These are phyloP conservation scores for Waltergamsia citrina DNA, from an alignment of 2,329 filamentous ascomycete genomes.

Conservation along the genomic window DNA sequence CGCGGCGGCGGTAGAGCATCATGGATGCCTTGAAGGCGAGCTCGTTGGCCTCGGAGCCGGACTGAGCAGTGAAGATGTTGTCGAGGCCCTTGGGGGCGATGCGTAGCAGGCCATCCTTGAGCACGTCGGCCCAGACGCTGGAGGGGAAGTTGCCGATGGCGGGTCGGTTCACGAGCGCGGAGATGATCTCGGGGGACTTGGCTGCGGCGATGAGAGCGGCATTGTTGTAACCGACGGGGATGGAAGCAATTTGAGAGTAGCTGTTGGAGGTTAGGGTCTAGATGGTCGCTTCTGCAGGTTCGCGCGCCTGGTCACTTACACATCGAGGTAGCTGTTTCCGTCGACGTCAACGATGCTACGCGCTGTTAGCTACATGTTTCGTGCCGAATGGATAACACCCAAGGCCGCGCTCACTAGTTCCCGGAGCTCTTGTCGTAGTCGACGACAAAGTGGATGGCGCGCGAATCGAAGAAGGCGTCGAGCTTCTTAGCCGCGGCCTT, in stretches of 20 bases:
- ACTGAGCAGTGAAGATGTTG: conserved; percentile 73
- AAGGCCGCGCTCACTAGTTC: conserved; percentile 29
- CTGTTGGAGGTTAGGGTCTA: no score
- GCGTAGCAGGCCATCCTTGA: conserved; percentile 60
- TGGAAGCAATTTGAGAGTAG: conserved; percentile 79
- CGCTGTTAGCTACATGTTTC: conserved; percentile 18
- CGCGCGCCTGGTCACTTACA: no score
- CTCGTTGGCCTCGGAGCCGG: conserved; percentile 77
- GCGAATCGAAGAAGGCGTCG: conserved; percentile 38
- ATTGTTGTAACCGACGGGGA: conserved; percentile 79
- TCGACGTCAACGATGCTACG: conserved; percentile 34
- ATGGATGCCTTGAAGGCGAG: conserved; percentile 80
- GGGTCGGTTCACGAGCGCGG: conserved; percentile 67
- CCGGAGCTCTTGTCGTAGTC: conserved; percentile 42
- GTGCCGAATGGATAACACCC: neutral
- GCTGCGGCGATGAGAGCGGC: conserved; percentile 55
- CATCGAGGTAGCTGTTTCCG: conserved; percentile 38
- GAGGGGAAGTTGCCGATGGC: conserved; percentile 75
- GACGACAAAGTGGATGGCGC: conserved; percentile 41
- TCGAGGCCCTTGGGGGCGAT: conserved; percentile 64
- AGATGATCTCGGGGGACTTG: conserved; percentile 61
- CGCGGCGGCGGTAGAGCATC: conserved; percentile 66
- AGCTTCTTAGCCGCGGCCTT: conserved; percentile 30
- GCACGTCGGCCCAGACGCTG: conserved; percentile 62
- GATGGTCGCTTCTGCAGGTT: no score